Evolutionary conservation across 371 early-diverging fungal genomes (phyloP).

Genomic region (Apophysomyces variabilis): DNA sequence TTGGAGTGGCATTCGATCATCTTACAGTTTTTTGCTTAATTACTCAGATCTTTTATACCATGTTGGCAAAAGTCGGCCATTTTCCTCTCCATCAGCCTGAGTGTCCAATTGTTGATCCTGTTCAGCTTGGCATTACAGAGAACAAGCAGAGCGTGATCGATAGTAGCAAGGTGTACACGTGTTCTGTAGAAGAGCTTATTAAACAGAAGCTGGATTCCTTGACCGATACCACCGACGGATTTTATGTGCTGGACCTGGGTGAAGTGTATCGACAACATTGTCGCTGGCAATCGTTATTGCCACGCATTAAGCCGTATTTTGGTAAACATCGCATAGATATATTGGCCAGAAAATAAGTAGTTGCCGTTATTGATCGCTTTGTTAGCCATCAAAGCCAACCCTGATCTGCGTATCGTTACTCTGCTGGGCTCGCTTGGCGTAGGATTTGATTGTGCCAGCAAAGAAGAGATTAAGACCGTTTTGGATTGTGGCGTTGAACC

Average conservation of each 20-base stretch:
- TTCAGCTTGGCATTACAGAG: not conserved
- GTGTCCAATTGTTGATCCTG: not conserved
- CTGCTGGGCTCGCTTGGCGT: slow-evolving; percentile 82
- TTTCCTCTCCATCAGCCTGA: too few relatives aligned
- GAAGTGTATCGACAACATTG: slow-evolving; percentile 84
- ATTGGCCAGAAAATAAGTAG: slow-evolving; percentile 1
- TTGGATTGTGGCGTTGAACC: slow-evolving; percentile 81
- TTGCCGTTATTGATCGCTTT: too few relatives aligned
- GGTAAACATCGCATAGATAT: slow-evolving; percentile 51
- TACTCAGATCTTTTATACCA: too few relatives aligned
- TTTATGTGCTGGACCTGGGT: slow-evolving; percentile 93
- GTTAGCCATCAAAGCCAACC: slow-evolving; percentile 94
- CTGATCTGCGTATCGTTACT: slow-evolving; percentile 84
- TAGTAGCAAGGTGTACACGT: slow-evolving; percentile 22
- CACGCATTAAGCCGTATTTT: slow-evolving; percentile 94
- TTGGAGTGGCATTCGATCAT: too few relatives aligned
- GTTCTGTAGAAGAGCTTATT: slow-evolving; percentile 38
- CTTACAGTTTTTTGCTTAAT: too few relatives aligned
- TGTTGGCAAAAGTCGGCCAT: too few relatives aligned
- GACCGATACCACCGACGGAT: slow-evolving; percentile 81
- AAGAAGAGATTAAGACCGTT: slow-evolving; percentile 85
- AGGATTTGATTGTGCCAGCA: slow-evolving; percentile 94
- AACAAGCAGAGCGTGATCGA: not conserved
- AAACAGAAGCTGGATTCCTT: slow-evolving; percentile 41
- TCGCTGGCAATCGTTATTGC: slow-evolving; percentile 82